A percentile compares a stretch with the other conserved stretches of the same genome.
Conservation (phyloP, 768 basidiomycete genomes). For the Amanita pseudoporphyria region DNA sequence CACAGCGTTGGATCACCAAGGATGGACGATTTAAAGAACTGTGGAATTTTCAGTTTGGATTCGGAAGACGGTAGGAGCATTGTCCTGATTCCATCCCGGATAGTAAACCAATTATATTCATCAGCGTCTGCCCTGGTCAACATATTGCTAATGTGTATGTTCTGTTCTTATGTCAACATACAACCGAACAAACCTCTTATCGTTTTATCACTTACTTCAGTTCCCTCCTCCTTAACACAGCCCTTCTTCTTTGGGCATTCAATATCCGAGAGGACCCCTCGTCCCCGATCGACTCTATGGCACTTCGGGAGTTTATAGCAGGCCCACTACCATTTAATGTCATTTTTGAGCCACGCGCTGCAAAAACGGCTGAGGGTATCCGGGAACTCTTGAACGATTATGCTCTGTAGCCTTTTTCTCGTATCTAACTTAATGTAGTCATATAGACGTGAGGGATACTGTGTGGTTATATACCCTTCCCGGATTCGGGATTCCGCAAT, state of each 20-base stretch:
- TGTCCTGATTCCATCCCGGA: not conserved
- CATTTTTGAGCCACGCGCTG: slow-evolving; percentile 40
- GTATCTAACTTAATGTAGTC: too few relatives aligned
- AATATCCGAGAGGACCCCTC: slow-evolving; percentile 38
- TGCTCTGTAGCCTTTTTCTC: slow-evolving; percentile 14
- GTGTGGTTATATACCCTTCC: too few relatives aligned
- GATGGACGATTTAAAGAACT: slow-evolving; percentile 41
- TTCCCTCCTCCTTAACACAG: slow-evolving; percentile 58
- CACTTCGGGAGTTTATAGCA: slow-evolving; percentile 55
- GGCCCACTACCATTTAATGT: slow-evolving; percentile 56
- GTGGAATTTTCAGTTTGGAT: slow-evolving; percentile 45
- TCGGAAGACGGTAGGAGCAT: slow-evolving; percentile 33
- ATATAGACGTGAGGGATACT: too few relatives aligned
- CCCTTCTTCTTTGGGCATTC: slow-evolving; percentile 62
- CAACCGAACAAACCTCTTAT: not conserved
- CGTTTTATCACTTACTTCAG: not conserved
- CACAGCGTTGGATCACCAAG: slow-evolving; percentile 44
- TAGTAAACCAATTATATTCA: not conserved
- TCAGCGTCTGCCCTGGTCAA: slow-evolving; percentile 55
- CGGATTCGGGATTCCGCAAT: too few relatives aligned
- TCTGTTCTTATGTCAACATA: too few relatives aligned
- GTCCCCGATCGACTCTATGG: slow-evolving; percentile 48
- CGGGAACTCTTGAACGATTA: slow-evolving; percentile 32
- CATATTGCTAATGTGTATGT: slow-evolving; percentile 38
- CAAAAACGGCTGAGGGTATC: slow-evolving; percentile 21